Conservation (phyloP, 176 grass and related monocot genomes). For the Hyparrhenia diplandra region DNA sequence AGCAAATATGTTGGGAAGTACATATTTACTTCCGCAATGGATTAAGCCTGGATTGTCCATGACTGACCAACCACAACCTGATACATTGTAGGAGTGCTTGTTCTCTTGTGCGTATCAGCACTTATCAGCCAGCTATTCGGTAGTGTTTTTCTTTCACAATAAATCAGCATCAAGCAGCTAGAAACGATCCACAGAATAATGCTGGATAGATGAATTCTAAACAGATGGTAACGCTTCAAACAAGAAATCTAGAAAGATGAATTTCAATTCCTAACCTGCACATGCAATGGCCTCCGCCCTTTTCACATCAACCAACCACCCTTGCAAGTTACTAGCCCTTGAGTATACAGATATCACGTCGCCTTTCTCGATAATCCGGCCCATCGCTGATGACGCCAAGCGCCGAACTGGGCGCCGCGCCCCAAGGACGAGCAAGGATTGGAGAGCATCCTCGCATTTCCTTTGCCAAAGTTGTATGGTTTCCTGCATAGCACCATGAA, state of each 20-base stretch:
- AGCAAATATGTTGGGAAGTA: too few relatives aligned
- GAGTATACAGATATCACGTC: slow-evolving; percentile 87
- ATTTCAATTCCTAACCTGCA: slow-evolving; percentile 59
- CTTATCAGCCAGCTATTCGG: too few relatives aligned
- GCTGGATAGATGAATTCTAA: not conserved
- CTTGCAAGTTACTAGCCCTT: slow-evolving; percentile 87
- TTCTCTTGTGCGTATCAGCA: too few relatives aligned
- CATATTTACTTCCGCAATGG: not conserved
- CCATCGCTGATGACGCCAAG: slow-evolving; percentile 80
- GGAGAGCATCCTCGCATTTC: slow-evolving; percentile 97
- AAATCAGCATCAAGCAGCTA: too few relatives aligned
- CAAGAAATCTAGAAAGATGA: slow-evolving; percentile 10
- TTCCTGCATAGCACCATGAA: slow-evolving; percentile 51
- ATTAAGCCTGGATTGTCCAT: not conserved
- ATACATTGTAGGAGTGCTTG: not conserved
- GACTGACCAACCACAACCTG: not conserved
- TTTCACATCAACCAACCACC: slow-evolving; percentile 90
- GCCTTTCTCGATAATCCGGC: slow-evolving; percentile 79
- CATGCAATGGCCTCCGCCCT: slow-evolving; percentile 69
- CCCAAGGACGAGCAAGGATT: slow-evolving; percentile 79
- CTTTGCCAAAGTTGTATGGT: slow-evolving; percentile 94
- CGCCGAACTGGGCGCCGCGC: slow-evolving; percentile 74
- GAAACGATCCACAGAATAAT: too few relatives aligned
- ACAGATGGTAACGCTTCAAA: slow-evolving; percentile 19
- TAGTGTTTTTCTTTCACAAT: too few relatives aligned